Evolutionary conservation across 305 asterid genomes (phyloP), one percentile per base, ranked within the genome.

Genomic region (Andrographis paniculata): DNA sequence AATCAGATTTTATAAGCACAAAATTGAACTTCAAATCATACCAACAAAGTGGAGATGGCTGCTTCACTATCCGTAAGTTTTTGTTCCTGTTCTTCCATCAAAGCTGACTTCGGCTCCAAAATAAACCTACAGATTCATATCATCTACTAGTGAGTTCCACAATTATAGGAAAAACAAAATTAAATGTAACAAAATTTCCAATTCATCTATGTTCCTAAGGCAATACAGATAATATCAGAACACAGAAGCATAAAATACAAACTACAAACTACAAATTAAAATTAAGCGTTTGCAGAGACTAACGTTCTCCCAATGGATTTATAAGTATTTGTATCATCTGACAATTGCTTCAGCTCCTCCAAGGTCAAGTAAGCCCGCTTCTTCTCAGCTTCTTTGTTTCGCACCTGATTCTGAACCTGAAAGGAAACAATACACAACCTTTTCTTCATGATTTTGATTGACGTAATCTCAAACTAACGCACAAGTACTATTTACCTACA

Each of bases 261-360:
- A 59, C 60, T 28, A n/a, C n/a, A n/a, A n/a, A n/a, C n/a, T 15
- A 17, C 14, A 16, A 36, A 19, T 21, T 20, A 36, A 35, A 27
- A 60, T 21, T 23, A 39, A 28, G 17, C 21, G 35, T 43, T 33
- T 30, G 2, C 49, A 47, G 49, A n/a, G 44, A 73, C 94, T 71
- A 68, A 86, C 96, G 88, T 86, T 83, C 96, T 75, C 60, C 98
- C 98, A 48, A 89, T 74, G 19, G 95, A 77, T 72, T 86, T 86
- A 68, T 82, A 89, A 33, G 98, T 75, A 67, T 85, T 86, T 13
- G 94, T 76, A 60, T 85, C 92, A 9, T 86, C 94, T 45, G 94
- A 65, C 23, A 89, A 48, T 35, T 64, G 92, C 30, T 71, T 71
- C 50, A 89, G 84, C 72, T 89, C 98, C 82, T 85, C 96, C 82